Evolutionary conservation across 495 filamentous ascomycete genomes (phyloP), one percentile per base, ranked within the genome.

Genomic region (Rhizodiscina lignyota): DNA sequence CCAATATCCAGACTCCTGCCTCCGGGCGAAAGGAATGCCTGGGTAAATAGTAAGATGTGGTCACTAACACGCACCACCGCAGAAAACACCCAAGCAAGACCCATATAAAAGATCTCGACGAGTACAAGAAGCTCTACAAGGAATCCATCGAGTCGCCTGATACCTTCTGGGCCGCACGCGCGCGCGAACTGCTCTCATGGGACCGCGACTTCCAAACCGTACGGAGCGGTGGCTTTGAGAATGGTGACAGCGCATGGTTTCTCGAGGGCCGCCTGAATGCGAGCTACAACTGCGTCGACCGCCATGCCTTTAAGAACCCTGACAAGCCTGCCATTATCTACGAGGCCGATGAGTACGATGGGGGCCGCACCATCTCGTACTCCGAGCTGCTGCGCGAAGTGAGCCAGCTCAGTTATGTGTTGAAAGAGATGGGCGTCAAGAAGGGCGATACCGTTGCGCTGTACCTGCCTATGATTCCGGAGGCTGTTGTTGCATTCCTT

Each of bases 391-490:
- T 96, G 29, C 75, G 86, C 37, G 72, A 99, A 54, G 91, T 99
- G 5, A 94, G 76, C 38, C 79, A 75, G 52, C 68, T 83, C 17
- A 74, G 89, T 32, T 77, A 80, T 56, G 76, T 84, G 13, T 67
- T 99, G 42, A 89, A 82, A 67, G 66, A 82, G 65, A 83, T 91
- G 72, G 91, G 89, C 39, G 87, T 99, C 37, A 77, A 80, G 66
- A 96, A 94, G 68, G 89, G 89, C 22, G 91, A 99, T 56, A 92
- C 87, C 2, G 85, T 99, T 30, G 91, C 83, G 35, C 75, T 99
- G 48, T 99, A 99, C 66, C 64, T 99, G 40, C 89, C 89, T 54
- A 99, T 99, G 89, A 87, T 99, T 52, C 89, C 89, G 22, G 91
- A 96, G 59, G 89, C 89, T 3, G 41, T 96, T 34, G 65, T 96